These are phyloP conservation scores for Parasitella parasitica DNA, from an alignment of 371 early-diverging fungal genomes.

Conservation along the genomic window DNA sequence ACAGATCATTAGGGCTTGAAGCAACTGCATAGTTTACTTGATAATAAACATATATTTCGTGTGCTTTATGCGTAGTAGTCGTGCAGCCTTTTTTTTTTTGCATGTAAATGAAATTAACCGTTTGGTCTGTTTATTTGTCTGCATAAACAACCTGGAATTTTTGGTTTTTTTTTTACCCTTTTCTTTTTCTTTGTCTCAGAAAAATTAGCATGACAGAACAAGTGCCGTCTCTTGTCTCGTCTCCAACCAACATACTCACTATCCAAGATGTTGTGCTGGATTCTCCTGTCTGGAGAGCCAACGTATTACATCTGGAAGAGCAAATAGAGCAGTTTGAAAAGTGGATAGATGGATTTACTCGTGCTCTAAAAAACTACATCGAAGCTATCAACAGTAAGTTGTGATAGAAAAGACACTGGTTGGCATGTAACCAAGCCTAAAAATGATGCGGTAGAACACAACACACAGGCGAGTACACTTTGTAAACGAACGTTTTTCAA, in stretches of 20 bases:
- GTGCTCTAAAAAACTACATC: conserved; percentile 39
- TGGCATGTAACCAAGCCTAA: not conserved
- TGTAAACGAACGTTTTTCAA: conserved; percentile 33
- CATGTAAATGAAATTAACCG: no score
- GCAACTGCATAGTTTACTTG: not conserved
- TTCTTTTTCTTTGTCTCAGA: not conserved
- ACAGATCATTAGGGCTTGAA: conserved; percentile 38
- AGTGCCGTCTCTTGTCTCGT: conserved; percentile 4
- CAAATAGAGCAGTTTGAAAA: conserved; percentile 66
- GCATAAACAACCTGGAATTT: no score
- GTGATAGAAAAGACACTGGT: not conserved
- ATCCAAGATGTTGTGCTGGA: conserved; percentile 57
- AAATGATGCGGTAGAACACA: conserved; percentile 26
- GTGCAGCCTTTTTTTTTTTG: no score
- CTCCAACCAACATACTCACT: conserved; percentile 31
- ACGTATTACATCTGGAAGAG: conserved; percentile 61
- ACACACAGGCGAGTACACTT: conserved; percentile 31
- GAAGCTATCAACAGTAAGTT: conserved; percentile 44
- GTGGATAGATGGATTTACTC: conserved; percentile 61
- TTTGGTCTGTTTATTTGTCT: no score
- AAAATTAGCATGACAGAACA: not conserved
- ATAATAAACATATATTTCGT: not conserved
- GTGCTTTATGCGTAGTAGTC: no score
- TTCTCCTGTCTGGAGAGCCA: conserved; percentile 68
- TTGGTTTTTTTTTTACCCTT: not conserved